Conservation (phyloP, 2,329 filamentous ascomycete species). For the Harringtonia lauricola region DNA sequence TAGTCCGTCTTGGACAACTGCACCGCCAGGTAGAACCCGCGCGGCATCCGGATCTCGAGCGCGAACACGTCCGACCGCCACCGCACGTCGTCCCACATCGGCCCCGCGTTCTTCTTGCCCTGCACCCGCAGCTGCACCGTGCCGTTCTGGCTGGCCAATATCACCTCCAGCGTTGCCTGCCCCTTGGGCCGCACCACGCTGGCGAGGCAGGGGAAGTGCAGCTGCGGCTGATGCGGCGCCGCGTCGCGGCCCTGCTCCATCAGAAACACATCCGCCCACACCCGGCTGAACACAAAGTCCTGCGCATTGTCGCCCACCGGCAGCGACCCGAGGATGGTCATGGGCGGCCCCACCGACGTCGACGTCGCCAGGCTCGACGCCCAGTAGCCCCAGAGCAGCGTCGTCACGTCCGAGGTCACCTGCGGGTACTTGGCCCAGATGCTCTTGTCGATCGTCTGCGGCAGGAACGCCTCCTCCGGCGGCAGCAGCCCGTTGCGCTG, state of each 20-base stretch:
- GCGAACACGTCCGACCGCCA: constrained; percentile 62
- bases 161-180: constrained; percentile 59
- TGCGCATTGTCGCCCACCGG: constrained; percentile 65
- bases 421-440: constrained; percentile 74
- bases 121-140: constrained; percentile 66
- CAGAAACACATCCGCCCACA: constrained; percentile 63
- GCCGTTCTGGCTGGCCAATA: constrained; percentile 71
- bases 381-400: constrained; percentile 55
- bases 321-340: constrained; percentile 55
- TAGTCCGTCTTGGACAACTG: constrained; percentile 69
- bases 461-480: constrained; percentile 55
- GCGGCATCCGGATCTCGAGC: constrained; percentile 59
- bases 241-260: constrained; percentile 62
- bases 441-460: constrained; percentile 66
- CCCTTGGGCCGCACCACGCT: constrained; percentile 62
- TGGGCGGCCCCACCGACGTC: constrained; percentile 33
- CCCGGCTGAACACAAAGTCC: constrained; percentile 69
- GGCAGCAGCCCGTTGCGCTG: constrained; percentile 71
- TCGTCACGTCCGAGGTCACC: constrained; percentile 59
- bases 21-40: constrained; percentile 63
- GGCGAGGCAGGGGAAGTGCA: constrained; percentile 62
- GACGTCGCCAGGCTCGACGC: constrained; percentile 35
- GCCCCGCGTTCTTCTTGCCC: constrained; percentile 52
- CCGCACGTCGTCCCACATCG: constrained; percentile 70
- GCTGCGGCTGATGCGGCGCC: constrained; percentile 32